Conservation (phyloP, 495 filamentous ascomycete species). For the Xylaria castorea region DNA sequence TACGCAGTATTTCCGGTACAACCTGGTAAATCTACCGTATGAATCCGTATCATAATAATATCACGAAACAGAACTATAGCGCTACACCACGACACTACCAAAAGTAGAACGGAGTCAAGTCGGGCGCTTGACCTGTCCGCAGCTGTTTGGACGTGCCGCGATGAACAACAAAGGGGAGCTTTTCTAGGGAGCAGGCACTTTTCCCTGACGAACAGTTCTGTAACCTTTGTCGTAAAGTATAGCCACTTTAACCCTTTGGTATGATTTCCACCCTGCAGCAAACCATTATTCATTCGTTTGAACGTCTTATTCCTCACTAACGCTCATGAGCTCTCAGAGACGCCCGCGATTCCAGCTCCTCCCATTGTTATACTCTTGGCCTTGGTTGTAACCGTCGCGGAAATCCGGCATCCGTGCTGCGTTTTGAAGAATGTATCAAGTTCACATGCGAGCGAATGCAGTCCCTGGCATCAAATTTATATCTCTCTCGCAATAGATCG, state of each 20-base stretch:
- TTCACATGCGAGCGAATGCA: neutral
- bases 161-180: neutral
- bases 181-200: neutral
- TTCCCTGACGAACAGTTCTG: neutral
- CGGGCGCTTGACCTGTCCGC: no score
- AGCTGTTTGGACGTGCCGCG: no score
- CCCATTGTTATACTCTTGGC: neutral
- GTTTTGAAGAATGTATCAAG: neutral
- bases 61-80: no score
- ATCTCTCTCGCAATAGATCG: neutral
- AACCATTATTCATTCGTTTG: neutral
- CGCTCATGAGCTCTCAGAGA: neutral
- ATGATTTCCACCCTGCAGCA: neutral
- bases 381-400: neutral
- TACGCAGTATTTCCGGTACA: neutral
- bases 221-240: neutral
- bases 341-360: neutral
- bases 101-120: no score
- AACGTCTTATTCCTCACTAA: neutral
- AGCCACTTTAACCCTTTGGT: neutral
- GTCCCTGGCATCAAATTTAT: neutral
- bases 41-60: no score
- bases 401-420: neutral
- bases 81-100: no score
- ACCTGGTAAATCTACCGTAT: neutral